phyloP scores from a whole-genome alignment of 2,329 filamentous ascomycete species.

The Epichloe sp. region DNA sequence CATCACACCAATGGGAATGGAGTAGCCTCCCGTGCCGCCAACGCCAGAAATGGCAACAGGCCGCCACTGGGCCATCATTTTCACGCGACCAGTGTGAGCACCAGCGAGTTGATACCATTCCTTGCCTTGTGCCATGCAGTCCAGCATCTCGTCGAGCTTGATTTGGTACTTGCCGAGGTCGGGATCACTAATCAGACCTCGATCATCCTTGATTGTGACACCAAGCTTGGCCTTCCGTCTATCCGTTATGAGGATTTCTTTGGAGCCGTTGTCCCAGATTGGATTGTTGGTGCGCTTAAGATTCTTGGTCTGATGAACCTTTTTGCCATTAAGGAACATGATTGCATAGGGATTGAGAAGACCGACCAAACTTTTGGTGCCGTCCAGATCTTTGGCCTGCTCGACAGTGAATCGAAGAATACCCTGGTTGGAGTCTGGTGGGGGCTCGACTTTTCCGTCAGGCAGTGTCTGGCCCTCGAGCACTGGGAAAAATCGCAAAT shows the following conservation, averaged over 20 bases:
- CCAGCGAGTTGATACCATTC: slow-evolving; percentile 91
- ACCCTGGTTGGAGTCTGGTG: slow-evolving; percentile 83
- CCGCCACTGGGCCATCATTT: slow-evolving; percentile 90
- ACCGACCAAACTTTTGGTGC: slow-evolving; percentile 81
- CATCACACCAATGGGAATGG: slow-evolving; percentile 90
- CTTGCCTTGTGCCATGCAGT: slow-evolving; percentile 80
- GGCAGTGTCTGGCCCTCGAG: slow-evolving; percentile 57
- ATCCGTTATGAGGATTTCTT: slow-evolving; percentile 92
- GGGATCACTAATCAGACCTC: slow-evolving; percentile 71
- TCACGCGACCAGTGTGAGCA: slow-evolving; percentile 69
- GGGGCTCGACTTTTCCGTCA: slow-evolving; percentile 66
- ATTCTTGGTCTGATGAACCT: slow-evolving; percentile 79
- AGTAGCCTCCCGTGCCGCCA: slow-evolving; percentile 73
- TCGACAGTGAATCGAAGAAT: slow-evolving; percentile 89
- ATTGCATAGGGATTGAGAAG: slow-evolving; percentile 82
- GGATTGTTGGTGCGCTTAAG: slow-evolving; percentile 96
- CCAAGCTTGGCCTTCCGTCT: slow-evolving; percentile 82
- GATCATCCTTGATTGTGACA: slow-evolving; percentile 88
- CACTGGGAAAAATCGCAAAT: slow-evolving; percentile 92
- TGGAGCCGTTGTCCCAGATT: slow-evolving; percentile 84
- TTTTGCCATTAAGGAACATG: slow-evolving; percentile 81
- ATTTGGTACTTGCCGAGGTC: slow-evolving; percentile 88
- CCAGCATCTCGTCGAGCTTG: slow-evolving; percentile 85
- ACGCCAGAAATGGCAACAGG: slow-evolving; percentile 78
- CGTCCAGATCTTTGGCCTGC: slow-evolving; percentile 91